A percentile compares a stretch with the other conserved stretches of the same genome.
Conservation (phyloP, 345 rosid genomes). For the Eucalyptus camaldulensis region DNA sequence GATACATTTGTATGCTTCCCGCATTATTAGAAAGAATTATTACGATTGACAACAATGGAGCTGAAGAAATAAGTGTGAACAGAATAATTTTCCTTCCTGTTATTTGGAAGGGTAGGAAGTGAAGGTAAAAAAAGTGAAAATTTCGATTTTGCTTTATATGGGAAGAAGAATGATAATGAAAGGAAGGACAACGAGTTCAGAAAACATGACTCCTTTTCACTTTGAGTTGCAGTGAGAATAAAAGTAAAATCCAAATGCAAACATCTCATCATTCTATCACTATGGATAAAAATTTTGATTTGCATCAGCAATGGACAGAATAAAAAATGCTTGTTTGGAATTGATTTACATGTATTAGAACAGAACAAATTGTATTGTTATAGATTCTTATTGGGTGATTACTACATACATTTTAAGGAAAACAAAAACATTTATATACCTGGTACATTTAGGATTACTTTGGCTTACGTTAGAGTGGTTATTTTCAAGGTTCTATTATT, state of each 20-base stretch:
- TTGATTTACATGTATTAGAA: not conserved
- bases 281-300: not conserved
- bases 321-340: not conserved
- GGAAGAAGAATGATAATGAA: not conserved
- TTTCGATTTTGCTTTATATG: not conserved
- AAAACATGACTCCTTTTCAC: not conserved
- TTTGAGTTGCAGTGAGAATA: not conserved
- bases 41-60: not conserved
- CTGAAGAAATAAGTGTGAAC: not conserved
- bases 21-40: not conserved
- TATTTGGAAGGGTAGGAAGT: not conserved
- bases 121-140: not conserved
- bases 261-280: not conserved
- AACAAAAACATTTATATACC: not conserved
- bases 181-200: not conserved
- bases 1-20: not conserved
- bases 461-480: not conserved
- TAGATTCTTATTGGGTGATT: not conserved
- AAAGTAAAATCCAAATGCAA: not conserved
- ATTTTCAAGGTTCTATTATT: not conserved
- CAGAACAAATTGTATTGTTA: not conserved
- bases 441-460: not conserved
- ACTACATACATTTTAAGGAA: not conserved
- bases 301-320: not conserved
- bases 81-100: not conserved